Evolutionary conservation across 1,284 basidiomycete species (phyloP).

Genomic region (Papiliotrema laurentii): DNA sequence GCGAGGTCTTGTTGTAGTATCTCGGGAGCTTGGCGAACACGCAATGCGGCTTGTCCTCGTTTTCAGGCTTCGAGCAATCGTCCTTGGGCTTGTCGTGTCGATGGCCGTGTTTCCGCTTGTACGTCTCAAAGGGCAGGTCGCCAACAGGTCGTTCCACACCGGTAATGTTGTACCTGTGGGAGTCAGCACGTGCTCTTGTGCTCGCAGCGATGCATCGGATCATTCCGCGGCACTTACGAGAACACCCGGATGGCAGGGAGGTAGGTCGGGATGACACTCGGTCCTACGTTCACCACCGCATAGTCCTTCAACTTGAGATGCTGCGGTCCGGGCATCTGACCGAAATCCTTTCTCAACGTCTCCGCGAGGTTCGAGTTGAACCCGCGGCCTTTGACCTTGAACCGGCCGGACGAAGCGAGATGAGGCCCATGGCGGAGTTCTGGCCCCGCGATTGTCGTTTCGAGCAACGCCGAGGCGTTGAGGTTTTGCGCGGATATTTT

Average conservation of each 20-base stretch:
- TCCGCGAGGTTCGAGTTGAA: conserved; percentile 28
- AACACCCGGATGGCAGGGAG: conserved; percentile 76
- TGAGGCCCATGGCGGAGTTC: conserved; percentile 22
- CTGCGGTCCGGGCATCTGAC: conserved; percentile 49
- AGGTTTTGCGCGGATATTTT: background rate
- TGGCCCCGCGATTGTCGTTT: conserved; percentile 15
- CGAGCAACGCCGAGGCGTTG: conserved; percentile 1
- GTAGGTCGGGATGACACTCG: conserved; percentile 84
- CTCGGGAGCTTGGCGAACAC: conserved; percentile 40
- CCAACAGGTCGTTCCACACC: conserved; percentile 39
- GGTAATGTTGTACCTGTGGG: conserved; percentile 60
- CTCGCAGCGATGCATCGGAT: background rate
- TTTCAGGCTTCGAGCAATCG: conserved; percentile 36
- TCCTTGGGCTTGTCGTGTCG: conserved; percentile 34
- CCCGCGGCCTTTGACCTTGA: conserved; percentile 24
- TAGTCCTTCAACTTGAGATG: conserved; percentile 63
- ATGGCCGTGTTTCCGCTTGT: conserved; percentile 30
- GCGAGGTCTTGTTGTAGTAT: conserved; percentile 38
- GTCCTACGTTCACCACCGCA: conserved; percentile 69
- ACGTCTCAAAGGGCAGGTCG: conserved; percentile 9
- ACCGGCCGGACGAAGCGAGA: conserved; percentile 21
- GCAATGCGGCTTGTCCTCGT: conserved; percentile 48
- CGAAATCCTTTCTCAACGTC: conserved; percentile 40
- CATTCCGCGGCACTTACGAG: conserved; percentile 50
- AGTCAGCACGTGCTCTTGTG: background rate